These are phyloP conservation scores for Blastobotrys proliferans DNA, from an alignment of 1,139 yeast genomes.

Conservation along the genomic window DNA sequence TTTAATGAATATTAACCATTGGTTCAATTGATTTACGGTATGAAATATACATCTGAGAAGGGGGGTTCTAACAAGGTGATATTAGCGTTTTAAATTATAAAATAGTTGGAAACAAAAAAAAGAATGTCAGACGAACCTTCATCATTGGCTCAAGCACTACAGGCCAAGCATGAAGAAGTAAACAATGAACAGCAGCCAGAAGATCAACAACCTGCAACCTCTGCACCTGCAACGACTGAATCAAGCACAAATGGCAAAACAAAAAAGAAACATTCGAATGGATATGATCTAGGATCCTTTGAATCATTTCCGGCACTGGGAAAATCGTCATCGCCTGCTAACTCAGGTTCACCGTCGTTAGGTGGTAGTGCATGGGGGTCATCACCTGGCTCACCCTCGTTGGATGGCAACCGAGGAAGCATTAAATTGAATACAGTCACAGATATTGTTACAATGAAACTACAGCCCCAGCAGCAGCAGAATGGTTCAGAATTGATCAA, in stretches of 20 bases:
- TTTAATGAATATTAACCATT: too few relatives aligned
- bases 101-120: neutral
- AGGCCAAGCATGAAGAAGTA: constrained; percentile 27
- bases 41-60: too few relatives aligned
- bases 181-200: constrained; percentile 1
- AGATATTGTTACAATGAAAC: constrained; percentile 27
- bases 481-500: constrained; percentile 1
- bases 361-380: constrained; percentile 41
- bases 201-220: neutral
- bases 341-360: constrained; percentile 28
- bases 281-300: constrained; percentile 27
- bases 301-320: constrained; percentile 74
- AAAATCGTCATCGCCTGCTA: constrained; percentile 20
- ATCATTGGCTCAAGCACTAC: constrained; percentile 29
- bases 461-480: constrained; percentile 19
- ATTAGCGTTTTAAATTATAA: too few relatives aligned
- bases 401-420: neutral
- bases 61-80: too few relatives aligned
- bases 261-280: neutral
- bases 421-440: constrained; percentile 14
- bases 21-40: too few relatives aligned
- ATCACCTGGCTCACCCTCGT: constrained; percentile 11
- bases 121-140: constrained; percentile 13
- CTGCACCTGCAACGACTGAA: neutral
- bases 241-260: constrained; percentile 8